Percentiles rank a stretch among this genome's conserved stretches.
Evolutionary conservation across 352 stramenopile species (phyloP).

Genomic region (Phytopythium oedochilum): DNA sequence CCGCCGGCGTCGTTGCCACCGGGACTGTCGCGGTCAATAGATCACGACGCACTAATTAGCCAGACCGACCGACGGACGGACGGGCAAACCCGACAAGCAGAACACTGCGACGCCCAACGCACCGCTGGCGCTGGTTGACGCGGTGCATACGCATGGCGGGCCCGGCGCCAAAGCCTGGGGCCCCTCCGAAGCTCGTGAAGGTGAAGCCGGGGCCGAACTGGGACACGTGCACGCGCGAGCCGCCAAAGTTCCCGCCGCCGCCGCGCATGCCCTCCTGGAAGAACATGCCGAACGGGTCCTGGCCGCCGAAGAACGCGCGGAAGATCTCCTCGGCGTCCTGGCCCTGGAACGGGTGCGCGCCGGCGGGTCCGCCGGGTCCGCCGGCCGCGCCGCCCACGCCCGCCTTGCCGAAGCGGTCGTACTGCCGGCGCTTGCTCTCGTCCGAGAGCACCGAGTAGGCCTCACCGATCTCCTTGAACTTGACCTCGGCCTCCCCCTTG

Average conservation of each 20-base stretch:
- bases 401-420: conserved; percentile 90
- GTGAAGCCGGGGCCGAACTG: conserved; percentile 77
- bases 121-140: conserved; percentile 50
- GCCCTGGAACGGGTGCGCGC: conserved; percentile 54
- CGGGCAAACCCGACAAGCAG: background rate
- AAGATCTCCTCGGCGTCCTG: conserved; percentile 83
- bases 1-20: background rate
- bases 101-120: conserved; percentile 5
- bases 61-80: background rate
- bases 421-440: conserved; percentile 80
- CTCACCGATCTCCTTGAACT: conserved; percentile 89
- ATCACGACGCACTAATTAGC: background rate
- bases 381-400: conserved; percentile 37
- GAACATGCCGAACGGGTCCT: conserved; percentile 83
- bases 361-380: conserved; percentile 23
- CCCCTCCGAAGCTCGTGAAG: conserved; percentile 59
- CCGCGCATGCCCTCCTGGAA: conserved; percentile 69
- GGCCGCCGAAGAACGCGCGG: conserved; percentile 72
- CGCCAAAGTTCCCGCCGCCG: conserved; percentile 32
- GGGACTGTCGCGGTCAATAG: background rate
- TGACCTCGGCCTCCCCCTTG: conserved; percentile 81
- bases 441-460: conserved; percentile 92
- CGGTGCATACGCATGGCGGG: conserved; percentile 47
- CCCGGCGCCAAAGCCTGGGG: conserved; percentile 17
- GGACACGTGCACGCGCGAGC: conserved; percentile 67